These are phyloP conservation scores for Colletotrichum aenigma DNA, from an alignment of 2,329 filamentous ascomycete species.

Conservation along the genomic window DNA sequence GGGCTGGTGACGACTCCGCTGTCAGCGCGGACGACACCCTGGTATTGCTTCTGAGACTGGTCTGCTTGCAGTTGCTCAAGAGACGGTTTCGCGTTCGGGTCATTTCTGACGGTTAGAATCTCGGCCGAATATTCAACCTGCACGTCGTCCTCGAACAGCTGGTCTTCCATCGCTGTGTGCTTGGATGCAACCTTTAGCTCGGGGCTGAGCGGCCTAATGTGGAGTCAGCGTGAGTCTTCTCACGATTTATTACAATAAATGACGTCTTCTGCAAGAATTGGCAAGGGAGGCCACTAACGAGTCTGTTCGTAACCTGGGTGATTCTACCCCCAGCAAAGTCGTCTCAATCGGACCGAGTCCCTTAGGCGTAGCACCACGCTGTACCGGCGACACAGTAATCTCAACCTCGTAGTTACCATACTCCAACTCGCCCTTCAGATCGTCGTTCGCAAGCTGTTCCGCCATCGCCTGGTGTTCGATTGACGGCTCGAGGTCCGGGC, in stretches of 20 bases:
- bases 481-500: constrained; percentile 29
- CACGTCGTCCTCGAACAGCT: constrained; percentile 48
- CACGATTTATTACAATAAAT: constrained; percentile 13
- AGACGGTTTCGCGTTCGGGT: constrained; percentile 47
- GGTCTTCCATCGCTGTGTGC: constrained; percentile 49
- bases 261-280: neutral
- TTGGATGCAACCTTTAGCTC: constrained; percentile 51
- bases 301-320: neutral
- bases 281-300: constrained; percentile 11
- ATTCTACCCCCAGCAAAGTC: neutral
- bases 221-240: constrained; percentile 37
- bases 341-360: constrained; percentile 1
- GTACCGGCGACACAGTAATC: neutral
- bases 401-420: neutral
- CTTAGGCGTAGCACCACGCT: neutral
- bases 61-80: constrained; percentile 24
- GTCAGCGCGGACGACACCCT: constrained; percentile 42
- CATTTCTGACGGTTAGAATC: constrained; percentile 43
- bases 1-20: constrained; percentile 56
- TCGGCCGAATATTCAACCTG: constrained; percentile 38
- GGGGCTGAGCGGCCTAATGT: constrained; percentile 31
- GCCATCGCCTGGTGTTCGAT: neutral
- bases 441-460: neutral
- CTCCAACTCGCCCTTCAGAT: neutral
- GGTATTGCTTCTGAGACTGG: constrained; percentile 21